Conservation (phyloP, 2,329 filamentous ascomycete species). For the Cercospora sp. region DNA sequence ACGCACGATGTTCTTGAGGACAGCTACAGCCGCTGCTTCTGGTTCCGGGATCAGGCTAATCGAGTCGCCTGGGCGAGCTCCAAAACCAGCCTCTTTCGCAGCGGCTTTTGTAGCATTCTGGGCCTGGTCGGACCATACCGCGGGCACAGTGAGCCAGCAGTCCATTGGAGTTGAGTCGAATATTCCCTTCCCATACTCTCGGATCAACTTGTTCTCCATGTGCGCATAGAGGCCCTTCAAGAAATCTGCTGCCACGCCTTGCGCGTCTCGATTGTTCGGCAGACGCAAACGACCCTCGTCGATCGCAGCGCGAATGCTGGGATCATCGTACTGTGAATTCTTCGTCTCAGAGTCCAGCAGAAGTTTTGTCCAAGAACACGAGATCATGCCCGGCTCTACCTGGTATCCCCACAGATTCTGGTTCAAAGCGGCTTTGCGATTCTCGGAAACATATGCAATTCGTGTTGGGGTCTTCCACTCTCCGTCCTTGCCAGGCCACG, state of each 20-base stretch:
- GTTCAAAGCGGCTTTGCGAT: neutral
- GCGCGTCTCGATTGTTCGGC: conserved; percentile 9
- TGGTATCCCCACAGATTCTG: conserved; percentile 18
- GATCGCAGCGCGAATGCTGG: conserved; percentile 16
- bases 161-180: conserved; percentile 27
- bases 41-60: conserved; percentile 32
- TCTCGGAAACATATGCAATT: conserved; percentile 23
- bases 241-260: conserved; percentile 18
- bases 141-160: conserved; percentile 34
- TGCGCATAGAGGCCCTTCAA: conserved; percentile 12
- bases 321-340: conserved; percentile 14
- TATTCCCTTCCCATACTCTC: conserved; percentile 14
- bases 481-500: conserved; percentile 19
- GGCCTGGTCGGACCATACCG: conserved; percentile 32
- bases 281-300: conserved; percentile 20
- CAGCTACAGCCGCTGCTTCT: conserved; percentile 27
- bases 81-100: conserved; percentile 28
- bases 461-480: conserved; percentile 24
- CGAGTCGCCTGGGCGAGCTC: conserved; percentile 22
- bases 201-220: conserved; percentile 13
- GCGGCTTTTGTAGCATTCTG: conserved; percentile 27
- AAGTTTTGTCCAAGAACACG: conserved; percentile 25
- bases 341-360: conserved; percentile 17
- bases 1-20: conserved; percentile 17
- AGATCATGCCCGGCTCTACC: conserved; percentile 16